Evolutionary conservation across 805 yeast genomes (phyloP), one percentile per base, ranked within the genome.

Genomic region (Candida mattraensis): DNA sequence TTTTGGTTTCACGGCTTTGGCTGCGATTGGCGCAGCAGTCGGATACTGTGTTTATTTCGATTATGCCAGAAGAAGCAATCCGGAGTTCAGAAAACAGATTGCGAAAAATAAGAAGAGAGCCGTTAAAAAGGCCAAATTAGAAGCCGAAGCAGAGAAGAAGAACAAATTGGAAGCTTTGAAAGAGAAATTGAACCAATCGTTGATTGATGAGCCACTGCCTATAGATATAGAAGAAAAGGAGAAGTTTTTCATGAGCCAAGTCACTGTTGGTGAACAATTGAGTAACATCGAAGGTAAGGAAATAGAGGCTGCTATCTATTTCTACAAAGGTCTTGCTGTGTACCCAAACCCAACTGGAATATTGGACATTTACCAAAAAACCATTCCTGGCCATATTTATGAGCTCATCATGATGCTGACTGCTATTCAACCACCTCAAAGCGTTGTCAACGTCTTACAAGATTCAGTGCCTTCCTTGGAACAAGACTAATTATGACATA

Each of bases 261-360:
- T 91, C 37, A 83, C 87, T 42, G 57, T 70, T 31, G 98, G 96
- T 60, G 98, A 91, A 64, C 84, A 82, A 61, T 69, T 85, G 50
- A 76, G 87, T 45, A 69, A 75, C 46, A 56, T 67, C 21, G 80
- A 83, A 44, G 83, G 80, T 47, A 73, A 76, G 49, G 87, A 84
- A 61, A 64, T 83, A 46, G 87, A 83, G 42, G 82, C 97, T 28
- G 98, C 99, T 24, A 70, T 89, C 50, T 76, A 82, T 49, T 93
- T 88, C 74, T 93, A 93, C 76, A 85, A 87, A 64, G 98, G 97
- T 10, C 72, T 93, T 58, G 77, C 87, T 26, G 89, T 88, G 33
- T 91, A 89, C 64, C 98, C 99, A 44, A 83, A 84, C 63, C 99
- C 99, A 41, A 82, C 94, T 38, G 96, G 87, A 54, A 78, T 93